Evolutionary conservation across 108 stramenopile genomes (phyloP).

Genomic region (Cyclotella sp.): DNA sequence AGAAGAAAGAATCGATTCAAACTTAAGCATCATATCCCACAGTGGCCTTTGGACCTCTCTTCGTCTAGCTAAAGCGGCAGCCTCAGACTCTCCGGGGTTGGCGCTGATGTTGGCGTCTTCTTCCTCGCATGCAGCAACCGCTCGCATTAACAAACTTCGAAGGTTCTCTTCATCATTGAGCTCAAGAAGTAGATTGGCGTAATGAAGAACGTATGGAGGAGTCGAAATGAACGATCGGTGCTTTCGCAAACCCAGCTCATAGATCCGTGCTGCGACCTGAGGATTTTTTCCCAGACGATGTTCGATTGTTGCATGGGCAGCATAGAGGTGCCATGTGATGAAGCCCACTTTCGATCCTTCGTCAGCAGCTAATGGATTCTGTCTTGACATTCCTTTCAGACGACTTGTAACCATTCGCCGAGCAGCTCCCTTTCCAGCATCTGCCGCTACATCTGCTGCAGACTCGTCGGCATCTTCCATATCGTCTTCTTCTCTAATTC

Average conservation of each 20-base stretch:
- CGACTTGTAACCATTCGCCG: conserved; percentile 82
- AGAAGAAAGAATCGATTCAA: conserved; percentile 72
- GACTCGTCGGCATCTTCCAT: conserved; percentile 35
- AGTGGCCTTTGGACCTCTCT: conserved; percentile 62
- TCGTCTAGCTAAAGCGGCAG: conserved; percentile 27
- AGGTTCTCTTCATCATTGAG: conserved; percentile 83
- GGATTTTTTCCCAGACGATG: conserved; percentile 79
- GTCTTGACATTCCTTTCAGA: conserved; percentile 53
- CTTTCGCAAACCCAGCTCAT: conserved; percentile 85
- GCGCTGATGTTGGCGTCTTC: conserved; percentile 38
- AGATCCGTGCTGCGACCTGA: conserved; percentile 81
- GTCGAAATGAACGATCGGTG: conserved; percentile 77
- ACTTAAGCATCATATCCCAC: conserved; percentile 90
- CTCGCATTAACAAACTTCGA: conserved; percentile 77
- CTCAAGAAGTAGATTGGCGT: conserved; percentile 85
- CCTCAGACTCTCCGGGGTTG: conserved; percentile 30
- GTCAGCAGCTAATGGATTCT: not conserved
- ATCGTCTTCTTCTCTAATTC: conserved; percentile 49
- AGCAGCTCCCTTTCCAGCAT: conserved; percentile 25
- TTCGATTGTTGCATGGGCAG: conserved; percentile 84
- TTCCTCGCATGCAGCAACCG: conserved; percentile 81
- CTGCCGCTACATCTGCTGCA: conserved; percentile 28
- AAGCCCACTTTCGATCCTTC: conserved; percentile 30
- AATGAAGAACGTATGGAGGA: conserved; percentile 78
- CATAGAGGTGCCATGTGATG: conserved; percentile 88